These are phyloP conservation scores for Pseudocercospora fijiensis DNA, from an alignment of 2,329 filamentous ascomycete species.

Conservation along the genomic window DNA sequence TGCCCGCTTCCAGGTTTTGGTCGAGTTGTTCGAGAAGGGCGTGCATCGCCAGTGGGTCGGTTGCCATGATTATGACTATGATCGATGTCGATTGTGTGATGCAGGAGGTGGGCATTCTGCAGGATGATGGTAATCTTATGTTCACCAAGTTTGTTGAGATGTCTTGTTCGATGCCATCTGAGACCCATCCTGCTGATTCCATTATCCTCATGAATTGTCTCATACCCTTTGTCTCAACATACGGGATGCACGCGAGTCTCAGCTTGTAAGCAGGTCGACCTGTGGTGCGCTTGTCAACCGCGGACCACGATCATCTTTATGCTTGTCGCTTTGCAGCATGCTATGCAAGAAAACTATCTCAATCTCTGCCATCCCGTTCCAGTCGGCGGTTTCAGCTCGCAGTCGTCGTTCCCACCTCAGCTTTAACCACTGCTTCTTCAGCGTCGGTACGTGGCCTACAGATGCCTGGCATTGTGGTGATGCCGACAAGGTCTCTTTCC, in stretches of 20 bases:
- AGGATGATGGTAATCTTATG: neutral
- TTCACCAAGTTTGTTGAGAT: neutral
- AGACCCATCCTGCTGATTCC: neutral
- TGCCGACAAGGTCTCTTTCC: neutral
- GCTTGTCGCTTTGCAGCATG: neutral
- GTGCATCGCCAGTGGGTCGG: neutral
- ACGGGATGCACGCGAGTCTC: neutral
- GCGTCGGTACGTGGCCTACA: neutral
- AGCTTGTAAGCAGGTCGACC: neutral
- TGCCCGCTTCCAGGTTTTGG: neutral
- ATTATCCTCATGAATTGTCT: slow-evolving; percentile 1
- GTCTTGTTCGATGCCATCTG: neutral
- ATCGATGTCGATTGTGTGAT: neutral
- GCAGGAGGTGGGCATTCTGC: neutral
- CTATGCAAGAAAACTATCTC: no score
- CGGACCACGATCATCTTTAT: neutral
- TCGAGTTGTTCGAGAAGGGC: neutral
- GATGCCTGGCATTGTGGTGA: neutral
- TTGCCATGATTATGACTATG: neutral
- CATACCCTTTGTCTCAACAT: slow-evolving; percentile 2
- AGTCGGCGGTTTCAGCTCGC: no score
- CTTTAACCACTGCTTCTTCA: neutral
- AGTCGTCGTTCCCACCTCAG: neutral
- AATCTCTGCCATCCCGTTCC: neutral
- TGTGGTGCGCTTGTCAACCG: neutral